These are phyloP conservation scores for Clarireedia monteithiana DNA, from an alignment of 2,329 filamentous ascomycete species.

Conservation along the genomic window DNA sequence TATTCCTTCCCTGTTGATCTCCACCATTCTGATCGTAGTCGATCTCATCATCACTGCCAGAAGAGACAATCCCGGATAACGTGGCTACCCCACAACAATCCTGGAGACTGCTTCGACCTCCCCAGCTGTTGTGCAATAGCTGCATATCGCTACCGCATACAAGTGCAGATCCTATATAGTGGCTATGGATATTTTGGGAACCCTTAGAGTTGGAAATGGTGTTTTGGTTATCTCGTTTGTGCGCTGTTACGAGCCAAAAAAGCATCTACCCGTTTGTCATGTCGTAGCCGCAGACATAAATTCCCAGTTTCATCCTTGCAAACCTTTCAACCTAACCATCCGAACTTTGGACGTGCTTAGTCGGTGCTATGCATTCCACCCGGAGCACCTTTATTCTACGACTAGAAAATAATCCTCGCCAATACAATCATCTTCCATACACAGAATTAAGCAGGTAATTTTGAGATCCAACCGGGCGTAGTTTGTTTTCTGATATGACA, in stretches of 20 bases:
- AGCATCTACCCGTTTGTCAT: conserved; percentile 10
- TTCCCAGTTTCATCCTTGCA: not conserved
- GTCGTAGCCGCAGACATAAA: conserved; percentile 5
- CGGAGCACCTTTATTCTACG: not conserved
- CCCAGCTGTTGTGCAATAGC: not conserved
- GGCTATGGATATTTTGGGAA: not conserved
- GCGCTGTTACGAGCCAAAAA: not conserved
- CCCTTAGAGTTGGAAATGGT: not conserved
- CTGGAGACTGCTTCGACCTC: not conserved
- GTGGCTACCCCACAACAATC: not conserved
- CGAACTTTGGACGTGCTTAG: not conserved
- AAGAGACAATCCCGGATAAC: not conserved
- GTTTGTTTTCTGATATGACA: too few relatives aligned
- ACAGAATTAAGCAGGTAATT: not conserved
- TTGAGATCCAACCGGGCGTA: too few relatives aligned
- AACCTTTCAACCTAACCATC: not conserved
- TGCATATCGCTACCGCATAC: not conserved
- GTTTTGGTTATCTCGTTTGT: not conserved
- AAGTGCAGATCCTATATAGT: conserved; percentile 3
- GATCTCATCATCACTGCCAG: not conserved
- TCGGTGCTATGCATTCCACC: not conserved
- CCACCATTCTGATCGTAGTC: too few relatives aligned
- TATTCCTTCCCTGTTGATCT: not conserved
- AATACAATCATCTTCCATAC: not conserved
- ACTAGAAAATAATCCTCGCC: not conserved